phyloP scores from a whole-genome alignment of 2,329 filamentous ascomycete genomes.

The Sclerotinia spermophila region DNA sequence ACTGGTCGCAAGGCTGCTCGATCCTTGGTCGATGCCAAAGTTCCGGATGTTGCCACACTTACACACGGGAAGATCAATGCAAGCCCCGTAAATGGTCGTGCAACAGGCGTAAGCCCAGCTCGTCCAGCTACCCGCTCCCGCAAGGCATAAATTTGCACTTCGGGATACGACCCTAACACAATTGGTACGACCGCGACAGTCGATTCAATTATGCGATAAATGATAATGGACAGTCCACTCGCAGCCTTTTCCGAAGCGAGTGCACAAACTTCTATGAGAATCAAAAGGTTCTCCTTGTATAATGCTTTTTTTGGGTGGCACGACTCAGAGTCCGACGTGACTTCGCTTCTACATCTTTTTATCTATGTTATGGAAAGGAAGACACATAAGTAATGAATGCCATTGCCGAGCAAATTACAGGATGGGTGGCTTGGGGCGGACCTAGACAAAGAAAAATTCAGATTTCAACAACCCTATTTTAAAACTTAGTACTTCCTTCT shows the following conservation, averaged over 20 bases:
- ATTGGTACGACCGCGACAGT: slow-evolving; percentile 1
- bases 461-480: slow-evolving; percentile 4
- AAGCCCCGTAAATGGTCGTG: slow-evolving; percentile 47
- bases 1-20: slow-evolving; percentile 72
- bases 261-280: slow-evolving; percentile 25
- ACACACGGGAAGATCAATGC: slow-evolving; percentile 44
- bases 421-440: slow-evolving; percentile 12
- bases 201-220: slow-evolving; percentile 10
- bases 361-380: slow-evolving; percentile 5
- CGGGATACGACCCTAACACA: slow-evolving; percentile 8
- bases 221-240: slow-evolving; percentile 15
- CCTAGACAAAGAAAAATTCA: slow-evolving; percentile 10
- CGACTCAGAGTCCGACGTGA: not conserved
- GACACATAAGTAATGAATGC: slow-evolving; percentile 12
- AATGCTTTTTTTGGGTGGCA: slow-evolving; percentile 6
- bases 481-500: not conserved
- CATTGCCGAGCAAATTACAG: not conserved
- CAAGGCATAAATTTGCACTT: slow-evolving; percentile 34
- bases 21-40: slow-evolving; percentile 44
- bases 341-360: not conserved
- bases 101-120: slow-evolving; percentile 39
- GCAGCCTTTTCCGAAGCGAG: slow-evolving; percentile 14
- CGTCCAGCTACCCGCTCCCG: slow-evolving; percentile 36
- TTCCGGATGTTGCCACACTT: slow-evolving; percentile 36
- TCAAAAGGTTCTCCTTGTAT: slow-evolving; percentile 11